Conservation (phyloP, 305 asterid genomes). For the Fraxinus xanthoxyloides region DNA sequence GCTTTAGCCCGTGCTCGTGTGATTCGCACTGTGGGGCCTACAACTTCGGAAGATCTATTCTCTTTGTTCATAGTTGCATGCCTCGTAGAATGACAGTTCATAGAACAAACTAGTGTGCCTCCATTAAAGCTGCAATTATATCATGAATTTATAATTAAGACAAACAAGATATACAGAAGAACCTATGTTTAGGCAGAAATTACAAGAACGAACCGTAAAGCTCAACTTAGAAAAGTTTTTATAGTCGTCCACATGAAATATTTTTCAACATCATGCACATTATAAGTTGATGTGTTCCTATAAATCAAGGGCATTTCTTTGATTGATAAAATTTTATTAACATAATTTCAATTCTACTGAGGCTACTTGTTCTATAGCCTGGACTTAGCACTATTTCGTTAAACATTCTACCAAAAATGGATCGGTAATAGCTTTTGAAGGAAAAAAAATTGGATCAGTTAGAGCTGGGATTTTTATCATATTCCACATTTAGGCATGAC, state of each 20-base stretch:
- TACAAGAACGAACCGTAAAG: background rate
- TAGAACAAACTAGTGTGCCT: conserved; percentile 31
- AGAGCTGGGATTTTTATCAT: background rate
- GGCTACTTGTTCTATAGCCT: background rate
- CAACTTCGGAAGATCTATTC: conserved; percentile 43
- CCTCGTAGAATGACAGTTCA: conserved; percentile 33
- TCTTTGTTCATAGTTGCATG: conserved; percentile 56
- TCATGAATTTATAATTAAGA: conserved; percentile 13
- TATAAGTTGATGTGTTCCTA: background rate
- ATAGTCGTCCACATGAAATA: background rate
- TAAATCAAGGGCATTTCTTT: background rate
- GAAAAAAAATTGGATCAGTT: background rate
- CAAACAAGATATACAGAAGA: conserved; percentile 1
- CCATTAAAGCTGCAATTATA: conserved; percentile 43
- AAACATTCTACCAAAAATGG: background rate
- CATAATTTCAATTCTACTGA: background rate
- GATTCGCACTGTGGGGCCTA: conserved; percentile 46
- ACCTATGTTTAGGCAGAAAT: conserved; percentile 9
- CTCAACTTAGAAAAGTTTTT: background rate
- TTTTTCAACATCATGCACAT: background rate
- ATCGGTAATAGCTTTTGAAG: background rate
- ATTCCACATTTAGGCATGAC: background rate
- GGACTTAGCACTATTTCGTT: background rate
- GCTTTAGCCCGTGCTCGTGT: conserved; percentile 81
- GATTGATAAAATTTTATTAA: background rate